Evolutionary conservation across 257 asterid genomes (phyloP), one percentile per base, ranked within the genome.

Genomic region (Nicotiana sylvestris): DNA sequence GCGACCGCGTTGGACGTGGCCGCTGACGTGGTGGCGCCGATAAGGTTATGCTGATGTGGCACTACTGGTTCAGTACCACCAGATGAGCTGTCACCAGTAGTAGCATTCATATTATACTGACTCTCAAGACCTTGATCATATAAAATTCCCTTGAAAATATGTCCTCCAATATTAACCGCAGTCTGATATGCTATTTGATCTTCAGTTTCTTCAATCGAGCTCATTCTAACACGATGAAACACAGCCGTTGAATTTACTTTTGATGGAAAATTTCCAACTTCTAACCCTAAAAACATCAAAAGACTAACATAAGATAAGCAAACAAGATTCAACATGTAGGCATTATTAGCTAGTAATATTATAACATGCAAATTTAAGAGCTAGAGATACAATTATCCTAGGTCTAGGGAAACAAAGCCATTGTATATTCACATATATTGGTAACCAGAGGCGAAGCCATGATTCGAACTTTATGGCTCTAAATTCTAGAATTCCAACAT

Each of bases 121-220:
- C 66, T 82, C 61, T 94, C 98, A 0, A 84, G 83, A 74, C 99
- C 98, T 88, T 94, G 97, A 88, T 96, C 98, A 81, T 96, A 92
- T 4, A 96, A 91, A n/a, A 96, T 90, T 60, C 99, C 99, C 39
- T 94, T 96, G 86, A 94, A 96, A 0, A 96, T 94, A 65, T 94
- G 98, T n/a, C 99, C 99, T 0, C 90, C 90, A 0, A 96, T 91
- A 88, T 91, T 94, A 15, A 96, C 98, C 11, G 95, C 97, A 2
- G 99, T 91, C 62, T 96, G 99, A 55, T 96, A 96, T 0, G 98
- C 99, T 46, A 86, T 92, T 61, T 92, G 93, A 7, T 92, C 98
- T 32, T 93, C 98, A 1, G 82, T 88, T 2, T 92, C 95, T 25
- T 94, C 95, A 1, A 92, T 69, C 53, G 98, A 87, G 86, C 95